A percentile compares a stretch with the other conserved stretches of the same genome.
Evolutionary conservation across 2,329 filamentous ascomycete genomes (phyloP).

Genomic region (Fusarium falciforme): DNA sequence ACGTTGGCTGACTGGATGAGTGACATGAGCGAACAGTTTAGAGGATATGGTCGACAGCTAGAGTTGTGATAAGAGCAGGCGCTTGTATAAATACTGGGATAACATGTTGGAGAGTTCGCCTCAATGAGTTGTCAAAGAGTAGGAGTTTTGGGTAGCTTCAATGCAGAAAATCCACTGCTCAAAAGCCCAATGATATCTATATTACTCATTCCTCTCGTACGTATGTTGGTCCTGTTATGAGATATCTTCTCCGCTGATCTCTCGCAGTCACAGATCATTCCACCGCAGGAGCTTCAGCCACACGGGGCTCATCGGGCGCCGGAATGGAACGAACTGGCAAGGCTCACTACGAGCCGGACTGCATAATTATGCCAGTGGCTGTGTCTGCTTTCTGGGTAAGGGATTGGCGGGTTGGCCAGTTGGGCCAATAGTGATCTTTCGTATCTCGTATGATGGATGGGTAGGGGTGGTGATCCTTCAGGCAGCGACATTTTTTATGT

Average conservation of each 20-base stretch:
- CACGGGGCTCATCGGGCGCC: neutral
- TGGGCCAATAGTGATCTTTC: neutral
- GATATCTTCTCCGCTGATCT: neutral
- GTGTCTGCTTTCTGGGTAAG: neutral
- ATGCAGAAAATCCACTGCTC: neutral
- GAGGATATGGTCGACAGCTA: neutral
- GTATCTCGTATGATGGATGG: neutral
- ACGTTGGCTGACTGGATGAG: neutral
- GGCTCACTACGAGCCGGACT: neutral
- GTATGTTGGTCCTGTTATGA: neutral
- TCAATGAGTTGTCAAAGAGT: neutral
- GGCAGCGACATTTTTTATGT: neutral
- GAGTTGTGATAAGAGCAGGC: neutral
- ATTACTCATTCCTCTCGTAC: neutral
- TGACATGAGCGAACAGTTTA: neutral
- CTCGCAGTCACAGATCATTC: neutral
- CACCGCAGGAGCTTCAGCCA: neutral
- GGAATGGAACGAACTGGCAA: neutral
- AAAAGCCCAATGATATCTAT: rapidly evolving
- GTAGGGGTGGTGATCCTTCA: neutral
- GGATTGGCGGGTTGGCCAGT: neutral
- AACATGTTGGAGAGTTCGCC: neutral
- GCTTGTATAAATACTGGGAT: neutral
- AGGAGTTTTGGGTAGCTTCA: neutral
- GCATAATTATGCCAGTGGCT: neutral